phyloP scores from a whole-genome alignment of 768 basidiomycete genomes.

The Amanita brunnescens region DNA sequence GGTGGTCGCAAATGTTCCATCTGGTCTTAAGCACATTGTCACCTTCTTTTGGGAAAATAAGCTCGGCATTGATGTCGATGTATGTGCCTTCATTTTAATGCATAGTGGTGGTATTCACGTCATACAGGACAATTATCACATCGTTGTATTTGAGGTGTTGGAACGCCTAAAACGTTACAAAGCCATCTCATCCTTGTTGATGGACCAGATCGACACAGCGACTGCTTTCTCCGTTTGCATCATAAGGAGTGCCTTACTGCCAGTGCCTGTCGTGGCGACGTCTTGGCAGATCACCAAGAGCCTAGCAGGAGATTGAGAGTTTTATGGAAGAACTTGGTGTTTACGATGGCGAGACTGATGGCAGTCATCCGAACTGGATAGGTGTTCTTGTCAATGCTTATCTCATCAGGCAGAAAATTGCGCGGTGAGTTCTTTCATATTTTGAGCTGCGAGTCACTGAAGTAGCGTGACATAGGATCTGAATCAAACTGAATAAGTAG shows the following conservation, averaged over 20 bases:
- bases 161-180: slow-evolving; percentile 9
- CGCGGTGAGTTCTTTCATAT: slow-evolving; percentile 3
- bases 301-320: slow-evolving; percentile 11
- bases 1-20: slow-evolving; percentile 11
- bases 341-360: slow-evolving; percentile 7
- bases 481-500: not conserved
- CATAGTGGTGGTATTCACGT: slow-evolving; percentile 4
- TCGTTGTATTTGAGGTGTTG: slow-evolving; percentile 8
- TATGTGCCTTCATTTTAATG: not conserved
- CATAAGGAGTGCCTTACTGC: slow-evolving; percentile 5
- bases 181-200: slow-evolving; percentile 10
- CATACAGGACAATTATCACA: slow-evolving; percentile 9
- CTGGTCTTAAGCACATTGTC: not conserved
- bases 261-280: slow-evolving; percentile 3
- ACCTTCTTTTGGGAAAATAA: not conserved
- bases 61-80: not conserved
- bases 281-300: slow-evolving; percentile 9
- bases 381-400: slow-evolving; percentile 7
- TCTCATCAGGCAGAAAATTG: slow-evolving; percentile 7
- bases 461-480: not conserved
- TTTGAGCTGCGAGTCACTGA: not conserved
- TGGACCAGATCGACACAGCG: slow-evolving; percentile 6
- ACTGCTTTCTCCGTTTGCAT: slow-evolving; percentile 10
- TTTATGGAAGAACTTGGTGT: slow-evolving; percentile 11
- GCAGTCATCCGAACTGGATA: slow-evolving; percentile 8